Conservation (phyloP, 2,329 filamentous ascomycete species). For the Diaporthe nobilis region DNA sequence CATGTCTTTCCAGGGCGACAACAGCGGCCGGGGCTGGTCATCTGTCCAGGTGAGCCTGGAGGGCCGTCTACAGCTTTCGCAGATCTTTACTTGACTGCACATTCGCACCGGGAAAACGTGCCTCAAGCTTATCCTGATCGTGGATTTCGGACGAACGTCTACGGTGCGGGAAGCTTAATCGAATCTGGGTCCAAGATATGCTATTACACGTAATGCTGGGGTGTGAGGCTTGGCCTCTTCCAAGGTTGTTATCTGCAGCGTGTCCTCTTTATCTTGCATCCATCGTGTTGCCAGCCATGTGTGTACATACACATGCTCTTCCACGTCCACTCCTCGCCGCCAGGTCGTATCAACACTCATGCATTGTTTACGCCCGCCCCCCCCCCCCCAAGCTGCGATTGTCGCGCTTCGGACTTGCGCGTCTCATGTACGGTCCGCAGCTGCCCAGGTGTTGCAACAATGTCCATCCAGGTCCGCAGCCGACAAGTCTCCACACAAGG, state of each 20-base stretch:
- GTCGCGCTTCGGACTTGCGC: background rate
- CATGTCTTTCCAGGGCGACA: background rate
- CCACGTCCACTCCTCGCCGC: background rate
- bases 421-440: background rate
- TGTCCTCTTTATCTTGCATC: background rate
- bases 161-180: constrained; percentile 27
- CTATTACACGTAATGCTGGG: background rate
- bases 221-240: constrained; percentile 8
- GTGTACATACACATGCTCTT: background rate
- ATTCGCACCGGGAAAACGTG: background rate
- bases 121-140: background rate
- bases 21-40: background rate
- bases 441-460: background rate
- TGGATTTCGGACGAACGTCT: constrained; percentile 30
- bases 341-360: background rate
- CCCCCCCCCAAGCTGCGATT: too few species aligned
- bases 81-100: constrained; percentile 3
- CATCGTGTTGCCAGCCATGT: background rate
- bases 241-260: background rate
- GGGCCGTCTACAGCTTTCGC: background rate
- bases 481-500: background rate
- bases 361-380: background rate
- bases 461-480: background rate
- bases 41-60: constrained; percentile 1
- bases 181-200: background rate